Conservation (phyloP, 257 asterid species). For the Dorcoceras hygrometricum region DNA sequence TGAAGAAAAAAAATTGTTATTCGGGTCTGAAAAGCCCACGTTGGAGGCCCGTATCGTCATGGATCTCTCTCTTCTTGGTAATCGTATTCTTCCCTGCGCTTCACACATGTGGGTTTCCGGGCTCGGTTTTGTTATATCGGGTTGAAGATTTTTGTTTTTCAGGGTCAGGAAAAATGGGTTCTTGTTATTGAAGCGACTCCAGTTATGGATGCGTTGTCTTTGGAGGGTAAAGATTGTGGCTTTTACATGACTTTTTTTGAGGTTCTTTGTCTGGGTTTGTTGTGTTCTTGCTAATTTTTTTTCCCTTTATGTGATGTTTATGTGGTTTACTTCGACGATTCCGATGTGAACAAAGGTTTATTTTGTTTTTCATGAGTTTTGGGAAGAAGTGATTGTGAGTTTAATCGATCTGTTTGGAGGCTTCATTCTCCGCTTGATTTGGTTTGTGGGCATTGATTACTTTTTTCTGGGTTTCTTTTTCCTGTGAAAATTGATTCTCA, state of each 20-base stretch:
- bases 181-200: background rate
- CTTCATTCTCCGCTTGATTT: background rate
- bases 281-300: background rate
- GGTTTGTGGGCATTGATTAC: slow-evolving; percentile 17
- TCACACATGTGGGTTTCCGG: background rate
- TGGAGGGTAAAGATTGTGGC: background rate
- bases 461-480: background rate
- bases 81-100: background rate
- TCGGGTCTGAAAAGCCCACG: background rate
- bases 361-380: slow-evolving; percentile 4
- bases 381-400: background rate
- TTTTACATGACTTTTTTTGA: background rate
- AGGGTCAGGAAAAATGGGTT: background rate
- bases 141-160: background rate
- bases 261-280: background rate
- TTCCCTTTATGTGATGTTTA: background rate
- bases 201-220: background rate
- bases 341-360: background rate
- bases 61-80: background rate
- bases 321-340: background rate
- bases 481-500: slow-evolving; percentile 34
- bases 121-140: background rate
- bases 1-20: too few species aligned
- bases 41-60: background rate
- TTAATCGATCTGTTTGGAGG: background rate